Conservation (phyloP, 352 stramenopile genomes). For the Discostella stelligera region DNA sequence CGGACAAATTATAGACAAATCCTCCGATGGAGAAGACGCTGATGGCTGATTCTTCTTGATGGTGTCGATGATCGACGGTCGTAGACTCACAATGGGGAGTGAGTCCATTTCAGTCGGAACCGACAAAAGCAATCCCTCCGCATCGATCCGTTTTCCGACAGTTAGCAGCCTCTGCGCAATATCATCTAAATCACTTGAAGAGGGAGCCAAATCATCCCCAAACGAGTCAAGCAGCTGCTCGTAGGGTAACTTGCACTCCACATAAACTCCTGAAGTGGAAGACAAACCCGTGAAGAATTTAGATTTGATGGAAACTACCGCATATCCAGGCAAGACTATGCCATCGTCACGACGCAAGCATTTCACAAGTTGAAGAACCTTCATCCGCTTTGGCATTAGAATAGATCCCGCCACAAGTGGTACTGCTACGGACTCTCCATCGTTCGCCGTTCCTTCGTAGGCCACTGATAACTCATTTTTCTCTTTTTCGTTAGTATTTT, state of each 20-base stretch:
- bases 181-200: constrained; percentile 59
- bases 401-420: constrained; percentile 58
- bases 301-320: constrained; percentile 76
- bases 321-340: constrained; percentile 71
- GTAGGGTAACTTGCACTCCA: constrained; percentile 81
- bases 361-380: constrained; percentile 71
- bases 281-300: constrained; percentile 61
- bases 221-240: constrained; percentile 78
- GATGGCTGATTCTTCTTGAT: constrained; percentile 40
- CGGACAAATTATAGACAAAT: constrained; percentile 54
- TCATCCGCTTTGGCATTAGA: constrained; percentile 70
- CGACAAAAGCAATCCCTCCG: constrained; percentile 65
- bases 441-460: constrained; percentile 1
- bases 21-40: constrained; percentile 27
- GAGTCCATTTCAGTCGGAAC: constrained; percentile 56
- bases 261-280: constrained; percentile 25
- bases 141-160: constrained; percentile 79
- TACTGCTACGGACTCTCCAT: constrained; percentile 18
- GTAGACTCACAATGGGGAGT: constrained; percentile 65
- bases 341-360: constrained; percentile 58
- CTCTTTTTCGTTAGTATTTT: constrained; percentile 26
- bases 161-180: constrained; percentile 58
- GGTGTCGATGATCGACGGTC: constrained; percentile 52
- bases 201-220: constrained; percentile 44
- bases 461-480: constrained; percentile 9